Evolutionary conservation across 1,139 yeast species (phyloP).

Genomic region (Hyphopichia khmerensis): DNA sequence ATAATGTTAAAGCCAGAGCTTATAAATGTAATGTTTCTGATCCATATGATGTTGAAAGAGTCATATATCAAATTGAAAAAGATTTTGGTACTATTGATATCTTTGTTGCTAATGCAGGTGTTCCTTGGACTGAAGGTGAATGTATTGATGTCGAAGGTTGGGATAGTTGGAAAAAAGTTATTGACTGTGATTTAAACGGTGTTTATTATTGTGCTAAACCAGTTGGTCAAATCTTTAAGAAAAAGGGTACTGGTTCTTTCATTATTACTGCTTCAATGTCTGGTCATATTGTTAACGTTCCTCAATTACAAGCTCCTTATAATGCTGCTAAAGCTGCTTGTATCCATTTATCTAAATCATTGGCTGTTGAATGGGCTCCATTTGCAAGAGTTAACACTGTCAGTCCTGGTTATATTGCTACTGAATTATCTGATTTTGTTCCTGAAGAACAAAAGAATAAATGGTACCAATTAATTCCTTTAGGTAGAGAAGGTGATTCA

Average conservation of each 20-base stretch:
- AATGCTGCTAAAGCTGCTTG: slow-evolving; percentile 88
- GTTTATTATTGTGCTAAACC: slow-evolving; percentile 72
- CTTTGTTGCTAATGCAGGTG: slow-evolving; percentile 90
- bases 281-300: slow-evolving; percentile 78
- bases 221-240: slow-evolving; percentile 71
- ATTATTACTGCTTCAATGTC: slow-evolving; percentile 85
- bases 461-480: slow-evolving; percentile 69
- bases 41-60: slow-evolving; percentile 54
- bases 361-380: slow-evolving; percentile 85
- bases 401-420: slow-evolving; percentile 78
- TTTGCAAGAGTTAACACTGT: slow-evolving; percentile 75
- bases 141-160: slow-evolving; percentile 54
- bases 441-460: slow-evolving; percentile 45
- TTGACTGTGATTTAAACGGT: slow-evolving; percentile 72
- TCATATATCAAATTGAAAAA: slow-evolving; percentile 55
- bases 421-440: slow-evolving; percentile 62
- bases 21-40: slow-evolving; percentile 71
- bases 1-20: slow-evolving; percentile 67
- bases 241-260: slow-evolving; percentile 67
- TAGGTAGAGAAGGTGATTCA: slow-evolving; percentile 78
- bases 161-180: slow-evolving; percentile 62
- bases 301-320: slow-evolving; percentile 86
- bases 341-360: slow-evolving; percentile 70
- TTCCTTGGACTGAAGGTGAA: slow-evolving; percentile 80
- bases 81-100: slow-evolving; percentile 81